Evolutionary conservation across 2,329 filamentous ascomycete species (phyloP).

Genomic region (Diaporthe sp.): DNA sequence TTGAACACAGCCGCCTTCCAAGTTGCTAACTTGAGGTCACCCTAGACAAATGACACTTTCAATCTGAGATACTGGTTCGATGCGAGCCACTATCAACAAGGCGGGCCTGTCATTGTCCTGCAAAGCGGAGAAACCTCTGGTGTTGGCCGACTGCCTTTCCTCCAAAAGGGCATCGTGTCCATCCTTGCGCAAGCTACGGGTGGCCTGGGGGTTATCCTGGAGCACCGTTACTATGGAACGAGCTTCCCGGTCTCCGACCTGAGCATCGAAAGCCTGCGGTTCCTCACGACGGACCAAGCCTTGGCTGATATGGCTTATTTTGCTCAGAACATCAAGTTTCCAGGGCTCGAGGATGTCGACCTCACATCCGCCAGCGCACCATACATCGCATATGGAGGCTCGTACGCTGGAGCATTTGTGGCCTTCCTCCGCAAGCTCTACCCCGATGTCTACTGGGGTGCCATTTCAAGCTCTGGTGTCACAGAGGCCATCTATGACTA

Average conservation of each 20-base stretch:
- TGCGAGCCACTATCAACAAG: slow-evolving; percentile 76
- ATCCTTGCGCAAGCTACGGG: slow-evolving; percentile 76
- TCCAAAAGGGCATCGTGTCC: slow-evolving; percentile 82
- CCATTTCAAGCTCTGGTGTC: slow-evolving; percentile 84
- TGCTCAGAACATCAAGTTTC: slow-evolving; percentile 76
- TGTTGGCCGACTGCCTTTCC: slow-evolving; percentile 70
- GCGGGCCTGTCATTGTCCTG: slow-evolving; percentile 84
- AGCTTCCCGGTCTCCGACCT: slow-evolving; percentile 77
- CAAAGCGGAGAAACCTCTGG: slow-evolving; percentile 77
- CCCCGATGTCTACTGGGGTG: slow-evolving; percentile 81
- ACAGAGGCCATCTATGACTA: slow-evolving; percentile 82
- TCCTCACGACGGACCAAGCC: slow-evolving; percentile 85
- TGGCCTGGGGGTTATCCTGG: slow-evolving; percentile 82
- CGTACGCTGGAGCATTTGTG: slow-evolving; percentile 83
- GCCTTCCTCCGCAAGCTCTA: slow-evolving; percentile 82
- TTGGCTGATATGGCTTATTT: slow-evolving; percentile 87
- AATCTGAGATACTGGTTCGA: slow-evolving; percentile 87
- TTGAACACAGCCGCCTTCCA: background rate
- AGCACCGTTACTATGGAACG: slow-evolving; percentile 88
- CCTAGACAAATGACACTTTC: slow-evolving; percentile 68
- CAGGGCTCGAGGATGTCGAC: slow-evolving; percentile 74
- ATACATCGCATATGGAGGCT: slow-evolving; percentile 85
- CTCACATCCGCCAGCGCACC: slow-evolving; percentile 73
- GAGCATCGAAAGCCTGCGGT: slow-evolving; percentile 76
- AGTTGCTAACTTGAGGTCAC: background rate